Conservation (phyloP, 257 asterid species). For the Dorcoceras hygrometricum region DNA sequence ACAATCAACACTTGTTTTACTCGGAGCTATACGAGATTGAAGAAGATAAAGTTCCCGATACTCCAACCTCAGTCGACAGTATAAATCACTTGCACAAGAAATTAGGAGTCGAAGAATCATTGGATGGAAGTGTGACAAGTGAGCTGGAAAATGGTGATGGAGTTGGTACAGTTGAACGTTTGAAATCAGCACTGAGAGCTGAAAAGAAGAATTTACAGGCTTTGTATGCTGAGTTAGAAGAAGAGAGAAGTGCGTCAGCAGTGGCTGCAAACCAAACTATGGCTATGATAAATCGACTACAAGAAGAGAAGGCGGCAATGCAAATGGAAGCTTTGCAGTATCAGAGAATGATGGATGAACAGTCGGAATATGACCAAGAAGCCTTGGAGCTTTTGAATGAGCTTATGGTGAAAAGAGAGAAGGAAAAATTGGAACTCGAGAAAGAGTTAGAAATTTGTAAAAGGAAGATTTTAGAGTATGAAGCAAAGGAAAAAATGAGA, state of each 20-base stretch:
- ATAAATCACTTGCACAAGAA: constrained; percentile 60
- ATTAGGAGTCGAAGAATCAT: constrained; percentile 64
- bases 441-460: constrained; percentile 56
- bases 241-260: constrained; percentile 93
- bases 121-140: constrained; percentile 84
- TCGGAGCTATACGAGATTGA: constrained; percentile 48
- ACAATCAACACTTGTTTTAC: constrained; percentile 28
- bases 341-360: constrained; percentile 99
- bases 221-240: constrained; percentile 77
- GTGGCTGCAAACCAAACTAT: constrained; percentile 91
- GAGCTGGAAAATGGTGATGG: constrained; percentile 77
- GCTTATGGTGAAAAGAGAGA: constrained; percentile 90
- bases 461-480: constrained; percentile 65
- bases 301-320: constrained; percentile 97
- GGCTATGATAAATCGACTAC: constrained; percentile 97
- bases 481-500: constrained; percentile 55
- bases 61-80: constrained; percentile 69
- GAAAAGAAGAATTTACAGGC: constrained; percentile 75
- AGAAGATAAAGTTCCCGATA: constrained; percentile 78
- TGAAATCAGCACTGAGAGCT: constrained; percentile 61
- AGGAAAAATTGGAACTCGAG: constrained; percentile 81
- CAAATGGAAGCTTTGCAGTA: constrained; percentile 98
- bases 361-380: constrained; percentile 95
- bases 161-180: constrained; percentile 47
- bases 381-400: constrained; percentile 90